Percentiles rank a stretch among this genome's conserved stretches.
These are phyloP conservation scores for Bipolaris victoriae DNA, from an alignment of 2,329 filamentous ascomycete species.

Conservation along the genomic window DNA sequence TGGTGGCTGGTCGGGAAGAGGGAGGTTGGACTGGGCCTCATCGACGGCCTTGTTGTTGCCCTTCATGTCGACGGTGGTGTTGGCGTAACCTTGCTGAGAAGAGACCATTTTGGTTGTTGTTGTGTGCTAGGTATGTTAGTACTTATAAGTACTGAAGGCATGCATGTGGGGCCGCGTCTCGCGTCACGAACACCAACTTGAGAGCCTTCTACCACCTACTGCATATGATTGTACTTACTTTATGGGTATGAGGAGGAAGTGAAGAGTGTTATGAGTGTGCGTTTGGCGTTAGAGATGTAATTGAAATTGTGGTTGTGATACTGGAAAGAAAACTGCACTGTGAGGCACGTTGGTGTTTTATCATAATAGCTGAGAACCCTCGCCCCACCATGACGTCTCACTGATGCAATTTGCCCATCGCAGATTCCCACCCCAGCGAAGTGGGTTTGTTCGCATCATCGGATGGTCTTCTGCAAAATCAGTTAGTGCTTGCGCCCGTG, in stretches of 20 bases:
- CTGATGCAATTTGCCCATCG: slow-evolving; percentile 17
- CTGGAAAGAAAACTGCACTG: slow-evolving; percentile 2
- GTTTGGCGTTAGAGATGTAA: background rate
- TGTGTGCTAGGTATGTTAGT: slow-evolving; percentile 7
- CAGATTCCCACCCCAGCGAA: slow-evolving; percentile 14
- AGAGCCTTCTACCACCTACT: background rate
- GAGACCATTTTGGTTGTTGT: slow-evolving; percentile 30
- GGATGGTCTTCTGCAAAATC: slow-evolving; percentile 12
- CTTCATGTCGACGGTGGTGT: slow-evolving; percentile 33
- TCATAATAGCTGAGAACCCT: slow-evolving; percentile 9
- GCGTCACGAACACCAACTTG: background rate
- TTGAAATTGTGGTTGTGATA: slow-evolving; percentile 9
- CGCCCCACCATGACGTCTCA: slow-evolving; percentile 29
- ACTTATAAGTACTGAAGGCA: background rate
- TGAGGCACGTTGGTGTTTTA: slow-evolving; percentile 20
- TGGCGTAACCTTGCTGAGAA: slow-evolving; percentile 33
- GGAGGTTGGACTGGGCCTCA: slow-evolving; percentile 73
- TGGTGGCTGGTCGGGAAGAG: slow-evolving; percentile 78
- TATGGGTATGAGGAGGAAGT: slow-evolving; percentile 11
- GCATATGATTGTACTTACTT: slow-evolving; percentile 12
- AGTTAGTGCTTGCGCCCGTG: slow-evolving; percentile 12
- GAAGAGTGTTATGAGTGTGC: background rate
- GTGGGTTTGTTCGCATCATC: slow-evolving; percentile 13
- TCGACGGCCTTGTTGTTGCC: slow-evolving; percentile 63
- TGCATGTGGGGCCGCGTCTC: background rate